These are phyloP conservation scores for Forsythia suspensa DNA, from an alignment of 257 asterid genomes.

Conservation along the genomic window DNA sequence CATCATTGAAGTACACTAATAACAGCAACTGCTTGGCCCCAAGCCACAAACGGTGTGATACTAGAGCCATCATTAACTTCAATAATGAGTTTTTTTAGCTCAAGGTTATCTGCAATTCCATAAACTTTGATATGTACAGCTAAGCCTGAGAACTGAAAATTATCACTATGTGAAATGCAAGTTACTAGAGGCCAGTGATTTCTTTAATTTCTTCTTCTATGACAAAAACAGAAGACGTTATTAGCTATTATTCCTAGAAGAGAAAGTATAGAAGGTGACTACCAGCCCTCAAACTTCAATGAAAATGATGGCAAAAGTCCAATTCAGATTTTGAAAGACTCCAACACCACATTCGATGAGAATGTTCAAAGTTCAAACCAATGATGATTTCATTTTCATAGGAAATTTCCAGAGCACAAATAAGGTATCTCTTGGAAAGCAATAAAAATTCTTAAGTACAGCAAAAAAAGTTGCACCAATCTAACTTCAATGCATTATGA, in stretches of 20 bases:
- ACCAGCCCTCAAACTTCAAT: background rate
- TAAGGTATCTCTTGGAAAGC: background rate
- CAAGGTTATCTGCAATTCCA: background rate
- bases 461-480: background rate
- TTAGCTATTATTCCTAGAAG: background rate
- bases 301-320: background rate
- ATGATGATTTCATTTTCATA: slow-evolving; percentile 5
- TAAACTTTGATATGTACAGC: background rate
- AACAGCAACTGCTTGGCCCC: background rate
- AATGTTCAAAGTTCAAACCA: background rate
- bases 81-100: background rate
- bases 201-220: background rate
- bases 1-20: background rate
- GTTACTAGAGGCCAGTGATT: background rate
- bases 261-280: background rate
- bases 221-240: background rate
- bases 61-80: slow-evolving; percentile 5
- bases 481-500: background rate
- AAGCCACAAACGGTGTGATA: background rate
- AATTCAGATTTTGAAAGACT: background rate
- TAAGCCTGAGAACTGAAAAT: background rate
- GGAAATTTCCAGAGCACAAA: background rate
- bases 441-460: slow-evolving; percentile 7
- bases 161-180: background rate
- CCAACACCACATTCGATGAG: background rate